Evolutionary conservation across 2,329 filamentous ascomycete genomes (phyloP).

Genomic region (Talaromyces sp.): DNA sequence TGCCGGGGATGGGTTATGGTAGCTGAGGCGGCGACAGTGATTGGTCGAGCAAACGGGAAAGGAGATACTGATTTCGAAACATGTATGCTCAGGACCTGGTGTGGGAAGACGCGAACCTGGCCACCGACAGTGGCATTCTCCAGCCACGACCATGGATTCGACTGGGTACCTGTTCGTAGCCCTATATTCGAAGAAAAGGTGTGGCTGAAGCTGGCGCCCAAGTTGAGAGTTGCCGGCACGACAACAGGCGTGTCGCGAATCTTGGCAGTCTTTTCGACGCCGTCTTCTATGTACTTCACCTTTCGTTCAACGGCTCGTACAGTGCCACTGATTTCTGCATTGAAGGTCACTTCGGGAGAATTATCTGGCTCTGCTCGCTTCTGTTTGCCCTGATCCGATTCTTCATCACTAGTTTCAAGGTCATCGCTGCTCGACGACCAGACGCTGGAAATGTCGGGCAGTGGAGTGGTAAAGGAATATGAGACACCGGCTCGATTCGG

Average conservation of each 20-base stretch:
- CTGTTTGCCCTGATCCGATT: conserved; percentile 13
- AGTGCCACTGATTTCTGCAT: conserved; percentile 26
- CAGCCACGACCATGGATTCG: conserved; percentile 24
- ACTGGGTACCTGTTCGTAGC: conserved; percentile 22
- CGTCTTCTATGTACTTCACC: conserved; percentile 3
- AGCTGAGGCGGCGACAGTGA: conserved; percentile 25
- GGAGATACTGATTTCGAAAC: conserved; percentile 25
- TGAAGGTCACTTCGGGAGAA: conserved; percentile 24
- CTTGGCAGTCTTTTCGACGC: background rate
- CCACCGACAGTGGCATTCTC: conserved; percentile 24
- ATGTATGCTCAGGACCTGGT: conserved; percentile 22
- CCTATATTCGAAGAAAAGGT: conserved; percentile 22
- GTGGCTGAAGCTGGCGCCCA: conserved; percentile 28
- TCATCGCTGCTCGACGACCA: conserved; percentile 3
- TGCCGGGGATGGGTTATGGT: conserved; percentile 24
- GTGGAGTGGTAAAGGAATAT: conserved; percentile 30
- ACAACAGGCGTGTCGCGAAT: conserved; percentile 24
- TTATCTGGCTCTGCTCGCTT: conserved; percentile 10
- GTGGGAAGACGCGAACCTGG: conserved; percentile 26
- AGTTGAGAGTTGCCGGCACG: conserved; percentile 21
- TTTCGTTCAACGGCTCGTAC: conserved; percentile 20
- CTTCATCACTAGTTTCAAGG: conserved; percentile 9
- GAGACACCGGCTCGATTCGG: conserved; percentile 23
- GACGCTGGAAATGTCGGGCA: conserved; percentile 21
- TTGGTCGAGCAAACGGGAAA: conserved; percentile 22